These are phyloP conservation scores for Monosporascus sp. DNA, from an alignment of 2,329 filamentous ascomycete genomes.

Conservation along the genomic window DNA sequence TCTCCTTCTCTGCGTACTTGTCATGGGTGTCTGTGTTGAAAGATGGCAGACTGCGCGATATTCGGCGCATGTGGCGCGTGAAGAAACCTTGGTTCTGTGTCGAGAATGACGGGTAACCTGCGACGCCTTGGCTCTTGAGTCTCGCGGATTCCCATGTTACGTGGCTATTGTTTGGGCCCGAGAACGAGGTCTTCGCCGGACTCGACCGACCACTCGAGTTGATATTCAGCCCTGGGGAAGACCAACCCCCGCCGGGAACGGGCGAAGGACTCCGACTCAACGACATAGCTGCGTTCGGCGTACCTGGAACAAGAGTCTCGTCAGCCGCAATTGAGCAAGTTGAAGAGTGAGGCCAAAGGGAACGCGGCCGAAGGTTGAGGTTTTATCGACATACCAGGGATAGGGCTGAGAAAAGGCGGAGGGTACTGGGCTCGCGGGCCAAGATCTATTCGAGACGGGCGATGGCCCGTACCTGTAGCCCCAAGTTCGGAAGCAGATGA, in stretches of 20 bases:
- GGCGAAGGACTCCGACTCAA: slow-evolving; percentile 85
- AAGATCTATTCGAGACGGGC: slow-evolving; percentile 30
- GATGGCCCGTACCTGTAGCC: slow-evolving; percentile 28
- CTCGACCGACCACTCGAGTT: slow-evolving; percentile 64
- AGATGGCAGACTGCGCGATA: slow-evolving; percentile 73
- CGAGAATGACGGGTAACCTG: slow-evolving; percentile 72
- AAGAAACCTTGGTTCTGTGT: slow-evolving; percentile 85
- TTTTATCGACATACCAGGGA: slow-evolving; percentile 45
- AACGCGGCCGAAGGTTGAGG: neutral
- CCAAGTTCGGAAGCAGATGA: slow-evolving; percentile 34
- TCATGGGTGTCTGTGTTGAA: slow-evolving; percentile 50
- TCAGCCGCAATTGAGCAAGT: slow-evolving; percentile 1
- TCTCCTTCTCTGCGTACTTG: slow-evolving; percentile 72
- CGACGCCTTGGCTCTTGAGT: slow-evolving; percentile 66
- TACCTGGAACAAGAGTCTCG: slow-evolving; percentile 35
- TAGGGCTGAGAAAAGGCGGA: slow-evolving; percentile 42
- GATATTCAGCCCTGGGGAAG: slow-evolving; percentile 72
- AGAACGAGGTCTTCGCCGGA: slow-evolving; percentile 47
- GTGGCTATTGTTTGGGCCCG: slow-evolving; percentile 46
- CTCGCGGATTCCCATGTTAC: slow-evolving; percentile 82
- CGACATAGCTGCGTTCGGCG: slow-evolving; percentile 63
- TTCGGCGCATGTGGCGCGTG: slow-evolving; percentile 71
- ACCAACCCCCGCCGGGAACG: slow-evolving; percentile 79
- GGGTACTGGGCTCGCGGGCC: slow-evolving; percentile 34
- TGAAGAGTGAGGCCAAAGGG: no score